Evolutionary conservation across 23 red algal genomes (phyloP).

Genomic region (Gracilaria gracilis): DNA sequence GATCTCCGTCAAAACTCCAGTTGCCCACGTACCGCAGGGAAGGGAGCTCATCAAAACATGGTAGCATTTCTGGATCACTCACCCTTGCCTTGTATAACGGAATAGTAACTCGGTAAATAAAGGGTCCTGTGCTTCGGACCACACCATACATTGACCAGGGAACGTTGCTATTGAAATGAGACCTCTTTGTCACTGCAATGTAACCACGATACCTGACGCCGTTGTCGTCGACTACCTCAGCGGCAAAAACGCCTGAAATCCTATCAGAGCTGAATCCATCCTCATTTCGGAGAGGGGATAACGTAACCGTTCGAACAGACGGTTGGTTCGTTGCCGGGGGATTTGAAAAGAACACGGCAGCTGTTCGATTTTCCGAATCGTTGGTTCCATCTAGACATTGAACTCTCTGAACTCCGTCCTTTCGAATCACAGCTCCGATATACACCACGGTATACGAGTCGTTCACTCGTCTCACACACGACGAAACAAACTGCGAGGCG

Average conservation of each 20-base stretch:
- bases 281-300: neutral
- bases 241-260: neutral
- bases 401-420: neutral
- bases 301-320: neutral
- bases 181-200: neutral
- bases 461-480: conserved; percentile 3
- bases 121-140: neutral
- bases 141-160: neutral
- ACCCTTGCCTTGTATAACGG: neutral
- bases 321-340: neutral
- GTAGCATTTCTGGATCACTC: neutral
- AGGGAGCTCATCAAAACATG: conserved; percentile 4
- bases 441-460: conserved; percentile 9
- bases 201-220: neutral
- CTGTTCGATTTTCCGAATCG: conserved; percentile 6
- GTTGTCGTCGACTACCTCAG: neutral
- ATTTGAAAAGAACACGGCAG: neutral
- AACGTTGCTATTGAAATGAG: conserved; percentile 7
- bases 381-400: conserved; percentile 1
- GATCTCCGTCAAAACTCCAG: neutral
- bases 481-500: neutral
- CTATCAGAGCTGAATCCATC: neutral
- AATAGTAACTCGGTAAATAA: neutral
- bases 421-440: neutral
- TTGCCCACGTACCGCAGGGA: neutral